Conservation (phyloP, 192 early-diverging fungal genomes). For the Allomyces arbusculus region DNA sequence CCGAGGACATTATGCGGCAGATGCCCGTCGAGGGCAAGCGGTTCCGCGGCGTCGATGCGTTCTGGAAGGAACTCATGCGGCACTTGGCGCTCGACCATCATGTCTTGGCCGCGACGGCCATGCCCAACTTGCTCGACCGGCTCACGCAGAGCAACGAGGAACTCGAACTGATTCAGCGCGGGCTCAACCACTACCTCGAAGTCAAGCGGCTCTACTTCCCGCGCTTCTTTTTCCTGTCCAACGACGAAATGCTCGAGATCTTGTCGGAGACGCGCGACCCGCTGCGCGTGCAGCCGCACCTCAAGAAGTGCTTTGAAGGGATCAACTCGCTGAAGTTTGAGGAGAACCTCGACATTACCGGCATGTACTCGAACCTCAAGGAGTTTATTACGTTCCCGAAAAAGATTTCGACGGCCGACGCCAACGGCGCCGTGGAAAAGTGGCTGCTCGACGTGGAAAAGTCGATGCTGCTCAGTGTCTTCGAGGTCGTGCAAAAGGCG, state of each 20-base stretch:
- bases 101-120: conserved; percentile 77
- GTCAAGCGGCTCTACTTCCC: conserved; percentile 90
- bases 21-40: conserved; percentile 83
- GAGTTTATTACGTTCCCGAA: conserved; percentile 70
- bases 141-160: conserved; percentile 81
- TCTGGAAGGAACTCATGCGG: conserved; percentile 97
- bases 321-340: conserved; percentile 58
- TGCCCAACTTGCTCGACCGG: conserved; percentile 84
- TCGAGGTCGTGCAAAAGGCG: conserved; percentile 47
- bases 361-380: conserved; percentile 80
- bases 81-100: conserved; percentile 95
- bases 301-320: conserved; percentile 99
- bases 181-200: conserved; percentile 95
- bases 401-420: conserved; percentile 50
- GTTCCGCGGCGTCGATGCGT: conserved; percentile 90
- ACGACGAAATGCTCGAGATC: conserved; percentile 99
- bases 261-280: conserved; percentile 95
- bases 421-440: conserved; percentile 80
- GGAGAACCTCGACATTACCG: conserved; percentile 47
- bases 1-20: conserved; percentile 90
- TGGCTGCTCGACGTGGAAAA: conserved; percentile 87
- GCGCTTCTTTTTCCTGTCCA: conserved; percentile 99
- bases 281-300: conserved; percentile 85
- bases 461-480: conserved; percentile 74
- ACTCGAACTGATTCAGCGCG: conserved; percentile 87